Evolutionary conservation across 2,329 filamentous ascomycete genomes (phyloP), one percentile per base, ranked within the genome.

Genomic region (Didymella pinodella): DNA sequence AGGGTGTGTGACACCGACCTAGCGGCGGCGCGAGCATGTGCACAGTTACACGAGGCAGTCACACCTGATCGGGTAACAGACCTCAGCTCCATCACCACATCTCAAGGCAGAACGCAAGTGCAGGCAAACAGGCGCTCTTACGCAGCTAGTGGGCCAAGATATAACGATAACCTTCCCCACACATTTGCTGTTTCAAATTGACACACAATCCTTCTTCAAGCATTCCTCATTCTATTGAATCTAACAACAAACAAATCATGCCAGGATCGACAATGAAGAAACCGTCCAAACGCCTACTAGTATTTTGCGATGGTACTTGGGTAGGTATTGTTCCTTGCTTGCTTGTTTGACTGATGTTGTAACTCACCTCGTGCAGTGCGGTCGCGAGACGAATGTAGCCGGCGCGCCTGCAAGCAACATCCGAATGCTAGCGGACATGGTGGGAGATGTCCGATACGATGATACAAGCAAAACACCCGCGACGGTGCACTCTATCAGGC

Each of bases 221-320:
- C 20, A 41, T 41, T 22, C 11, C 20, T 41, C 38, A 25, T 25
- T 25, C 10, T 25, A 25, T 25, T 11, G 20, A 25, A 41, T 25
- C 14, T 25, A 11, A 45, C 28, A 20, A 34, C 51, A 49, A 26
- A 38, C 22, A 29, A 32, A 52, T 7, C 12, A 71, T 68, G 65
- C 45, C 63, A 7, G 63, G 52, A 11, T 22, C 54, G 36, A 54
- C 45, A 10, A 29, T 54, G 2, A 26, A 41, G 4, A 53, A 58
- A 5, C 67, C 68, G 8, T 43, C 63, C 1, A 75, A 74, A 46
- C 70, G 66, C 12, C 64, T 77, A 2, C 55, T 67, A 25, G 44
- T 76, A 36, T 75, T 75, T 56, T 76, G 73, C 59, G 74, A 76
- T 61, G 74, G 74, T 18, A 76, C 73, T 22, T 77, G 74, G 74